A percentile compares a stretch with the other conserved stretches of the same genome.
Conservation (phyloP, 768 basidiomycete species). For the Suillus variegatus region DNA sequence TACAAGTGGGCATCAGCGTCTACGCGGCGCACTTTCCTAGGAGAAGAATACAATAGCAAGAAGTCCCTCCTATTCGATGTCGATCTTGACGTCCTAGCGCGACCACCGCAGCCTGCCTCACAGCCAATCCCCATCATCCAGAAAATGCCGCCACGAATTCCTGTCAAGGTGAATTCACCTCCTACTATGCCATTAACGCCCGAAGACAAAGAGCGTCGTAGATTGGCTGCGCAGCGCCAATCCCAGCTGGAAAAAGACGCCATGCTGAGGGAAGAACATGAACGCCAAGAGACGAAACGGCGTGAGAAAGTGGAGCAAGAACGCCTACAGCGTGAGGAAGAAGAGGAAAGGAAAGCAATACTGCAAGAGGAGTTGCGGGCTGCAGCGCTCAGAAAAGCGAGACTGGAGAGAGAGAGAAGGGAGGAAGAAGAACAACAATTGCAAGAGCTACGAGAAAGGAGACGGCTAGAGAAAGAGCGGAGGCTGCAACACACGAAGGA, state of each 20-base stretch:
- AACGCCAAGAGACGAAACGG: slow-evolving; percentile 41
- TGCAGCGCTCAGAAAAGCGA: slow-evolving; percentile 33
- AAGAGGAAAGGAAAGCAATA: slow-evolving; percentile 39
- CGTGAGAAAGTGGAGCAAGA: slow-evolving; percentile 15
- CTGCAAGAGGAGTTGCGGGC: slow-evolving; percentile 46
- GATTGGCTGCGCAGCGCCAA: slow-evolving; percentile 22
- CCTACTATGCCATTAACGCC: slow-evolving; percentile 19
- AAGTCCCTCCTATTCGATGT: slow-evolving; percentile 7
- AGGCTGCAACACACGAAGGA: slow-evolving; percentile 51
- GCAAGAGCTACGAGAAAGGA: slow-evolving; percentile 49
- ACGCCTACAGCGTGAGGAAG: slow-evolving; percentile 41
- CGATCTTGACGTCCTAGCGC: background rate
- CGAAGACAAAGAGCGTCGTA: slow-evolving; percentile 27
- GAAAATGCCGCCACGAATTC: slow-evolving; percentile 6
- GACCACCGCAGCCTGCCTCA: slow-evolving; percentile 10
- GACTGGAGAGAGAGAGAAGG: slow-evolving; percentile 40
- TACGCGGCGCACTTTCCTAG: slow-evolving; percentile 25
- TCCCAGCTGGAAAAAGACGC: slow-evolving; percentile 41
- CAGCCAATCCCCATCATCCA: background rate
- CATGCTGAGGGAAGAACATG: slow-evolving; percentile 45
- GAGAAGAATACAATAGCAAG: slow-evolving; percentile 13
- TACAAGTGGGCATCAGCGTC: background rate
- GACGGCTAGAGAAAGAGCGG: slow-evolving; percentile 46
- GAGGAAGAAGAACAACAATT: slow-evolving; percentile 48
- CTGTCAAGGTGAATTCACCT: slow-evolving; percentile 12